Percentiles rank a stretch among this genome's conserved stretches.
phyloP scores from a whole-genome alignment of 129 eudicot species.

The Sambucus nigra region DNA sequence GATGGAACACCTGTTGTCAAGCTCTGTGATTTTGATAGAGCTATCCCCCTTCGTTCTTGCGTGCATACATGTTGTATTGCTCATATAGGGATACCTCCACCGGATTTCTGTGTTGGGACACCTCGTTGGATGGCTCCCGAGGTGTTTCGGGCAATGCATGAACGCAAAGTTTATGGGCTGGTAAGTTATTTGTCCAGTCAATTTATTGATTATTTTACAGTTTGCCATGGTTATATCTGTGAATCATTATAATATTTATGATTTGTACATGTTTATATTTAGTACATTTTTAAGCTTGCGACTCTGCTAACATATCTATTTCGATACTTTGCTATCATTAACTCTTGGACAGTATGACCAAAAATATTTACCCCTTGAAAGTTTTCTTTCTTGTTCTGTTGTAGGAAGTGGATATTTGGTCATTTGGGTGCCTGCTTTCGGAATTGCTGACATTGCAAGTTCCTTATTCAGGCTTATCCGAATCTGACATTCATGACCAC shows the following conservation, averaged over 20 bases:
- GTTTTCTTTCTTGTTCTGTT: slow-evolving; percentile 5
- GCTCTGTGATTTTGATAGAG: slow-evolving; percentile 92
- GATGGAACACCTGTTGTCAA: slow-evolving; percentile 68
- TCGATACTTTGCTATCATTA: slow-evolving; percentile 4
- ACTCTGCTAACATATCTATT: no score
- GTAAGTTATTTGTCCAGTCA: slow-evolving; percentile 29
- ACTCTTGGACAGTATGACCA: background rate
- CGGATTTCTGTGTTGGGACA: slow-evolving; percentile 91
- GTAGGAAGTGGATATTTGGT: slow-evolving; percentile 94
- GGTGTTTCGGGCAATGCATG: slow-evolving; percentile 61
- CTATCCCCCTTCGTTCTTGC: slow-evolving; percentile 64
- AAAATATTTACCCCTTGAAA: background rate
- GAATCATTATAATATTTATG: no score
- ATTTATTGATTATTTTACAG: no score
- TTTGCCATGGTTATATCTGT: no score
- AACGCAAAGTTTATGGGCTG: slow-evolving; percentile 55
- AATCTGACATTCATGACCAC: slow-evolving; percentile 47
- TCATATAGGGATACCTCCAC: slow-evolving; percentile 77
- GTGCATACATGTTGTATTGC: slow-evolving; percentile 85
- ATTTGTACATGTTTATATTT: no score
- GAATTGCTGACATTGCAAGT: slow-evolving; percentile 75
- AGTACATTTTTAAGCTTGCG: no score
- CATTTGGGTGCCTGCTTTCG: slow-evolving; percentile 78
- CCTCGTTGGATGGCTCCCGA: slow-evolving; percentile 99
- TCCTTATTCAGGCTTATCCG: slow-evolving; percentile 63